These are phyloP conservation scores for Magnaporthiopsis rhizophila DNA, from an alignment of 2,329 filamentous ascomycete genomes.

Conservation along the genomic window DNA sequence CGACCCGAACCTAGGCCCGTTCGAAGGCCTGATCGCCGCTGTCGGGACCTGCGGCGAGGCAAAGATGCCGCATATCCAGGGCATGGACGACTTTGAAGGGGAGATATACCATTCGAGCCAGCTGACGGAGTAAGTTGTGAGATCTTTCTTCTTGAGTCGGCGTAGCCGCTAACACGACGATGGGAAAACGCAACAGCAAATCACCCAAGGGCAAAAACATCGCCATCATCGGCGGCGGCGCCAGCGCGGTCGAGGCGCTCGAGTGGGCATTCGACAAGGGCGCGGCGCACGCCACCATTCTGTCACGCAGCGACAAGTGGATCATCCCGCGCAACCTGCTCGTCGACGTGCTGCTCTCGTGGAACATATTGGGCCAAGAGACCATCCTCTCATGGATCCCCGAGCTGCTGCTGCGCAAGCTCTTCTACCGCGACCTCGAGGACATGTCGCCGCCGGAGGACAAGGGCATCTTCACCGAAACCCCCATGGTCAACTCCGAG, in stretches of 20 bases:
- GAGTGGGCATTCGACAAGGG: conserved; percentile 65
- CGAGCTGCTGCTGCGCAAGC: conserved; percentile 62
- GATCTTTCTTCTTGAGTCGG: no score
- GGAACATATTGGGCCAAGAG: conserved; percentile 75
- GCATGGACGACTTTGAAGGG: conserved; percentile 66
- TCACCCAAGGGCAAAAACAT: conserved; percentile 67
- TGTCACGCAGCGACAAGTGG: conserved; percentile 77
- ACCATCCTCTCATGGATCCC: conserved; percentile 71
- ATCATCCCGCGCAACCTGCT: conserved; percentile 75
- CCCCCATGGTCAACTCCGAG: conserved; percentile 80
- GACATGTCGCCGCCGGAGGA: conserved; percentile 58
- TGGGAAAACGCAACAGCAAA: conserved; percentile 33
- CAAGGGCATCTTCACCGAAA: conserved; percentile 73
- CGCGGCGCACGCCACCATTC: conserved; percentile 61
- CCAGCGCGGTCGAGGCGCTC: conserved; percentile 73
- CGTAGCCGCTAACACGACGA: no score
- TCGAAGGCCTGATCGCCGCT: conserved; percentile 71
- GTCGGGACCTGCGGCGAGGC: conserved; percentile 72
- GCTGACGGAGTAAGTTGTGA: conserved; percentile 47
- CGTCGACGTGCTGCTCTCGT: conserved; percentile 62
- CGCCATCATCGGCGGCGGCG: conserved; percentile 69
- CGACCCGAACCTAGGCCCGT: conserved; percentile 53
- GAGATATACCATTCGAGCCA: conserved; percentile 67
- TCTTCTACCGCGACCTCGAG: conserved; percentile 77
- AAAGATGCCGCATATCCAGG: conserved; percentile 62